Base-by-base conservation (phyloP, 1,139 yeast genomes). In the Hansenula anomala region DNA sequence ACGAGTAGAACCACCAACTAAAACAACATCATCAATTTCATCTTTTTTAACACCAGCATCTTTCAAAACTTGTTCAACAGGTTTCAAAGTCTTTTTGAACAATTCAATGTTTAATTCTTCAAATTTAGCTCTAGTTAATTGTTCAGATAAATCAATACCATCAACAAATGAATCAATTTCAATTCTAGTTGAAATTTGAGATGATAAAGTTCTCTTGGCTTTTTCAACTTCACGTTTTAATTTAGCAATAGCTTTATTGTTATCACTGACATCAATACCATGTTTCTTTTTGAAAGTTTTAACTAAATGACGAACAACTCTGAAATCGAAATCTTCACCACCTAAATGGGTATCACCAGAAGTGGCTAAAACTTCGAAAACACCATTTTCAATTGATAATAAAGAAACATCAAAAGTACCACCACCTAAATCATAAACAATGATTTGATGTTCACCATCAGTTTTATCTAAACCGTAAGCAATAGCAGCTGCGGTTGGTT, bases 401-500 rank as follows among this genome's bases (percentile, higher is more conserved):
- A 90, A 77, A 40, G 97, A 92, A 52, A 90, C 97, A 88, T 90
- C 97, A 72, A 90, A 90, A 65, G 97, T 90, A 81, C 97, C 97
- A 75, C 97, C 97, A 84, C 97, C 97, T 66, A 89, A 81, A 75
- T 89, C 97, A 76, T 89, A 89, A 64, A 90, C 90, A 66, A 90
- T 79, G 55, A 90, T 95, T 69, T 84, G 84, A 71, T 81, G 85
- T 76, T 90, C 97, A 63, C 82, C 80, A 52, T 79, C 86, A 56
- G 78, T 45, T 74, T 82, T 92, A 75, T 92, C 97, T 65, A 90
- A 83, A 80, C 97, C 97, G 80, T 90, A 90, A 62, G 97, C 97
- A 74, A 90, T 88, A 60, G 97, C 97, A 63, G 97, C 97, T 54
- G 97, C 97, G 55, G 97, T 90, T 67, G 97, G 97, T 78, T 90